Evolutionary conservation across 148 eudicot species (phyloP).

Genomic region (Arbutus unedo): DNA sequence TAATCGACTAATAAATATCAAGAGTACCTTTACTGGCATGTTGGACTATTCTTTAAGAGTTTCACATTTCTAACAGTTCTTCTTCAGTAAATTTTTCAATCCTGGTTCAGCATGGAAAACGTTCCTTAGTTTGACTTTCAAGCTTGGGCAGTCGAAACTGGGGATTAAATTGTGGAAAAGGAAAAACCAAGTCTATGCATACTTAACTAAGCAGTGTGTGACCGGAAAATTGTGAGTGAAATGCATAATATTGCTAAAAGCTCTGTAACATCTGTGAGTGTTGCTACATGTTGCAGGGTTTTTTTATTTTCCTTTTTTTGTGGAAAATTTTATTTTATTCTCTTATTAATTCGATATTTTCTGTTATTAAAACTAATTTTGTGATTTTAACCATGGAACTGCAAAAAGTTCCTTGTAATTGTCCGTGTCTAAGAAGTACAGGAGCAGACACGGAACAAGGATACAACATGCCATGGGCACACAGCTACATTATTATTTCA

Average conservation of each 20-base stretch:
- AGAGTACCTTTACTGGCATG: not conserved
- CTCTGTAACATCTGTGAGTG: not conserved
- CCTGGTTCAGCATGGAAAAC: not conserved
- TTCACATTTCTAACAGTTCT: not conserved
- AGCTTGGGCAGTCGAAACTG: not conserved
- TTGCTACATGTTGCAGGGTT: not conserved
- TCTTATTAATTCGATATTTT: not conserved
- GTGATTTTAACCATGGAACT: no score
- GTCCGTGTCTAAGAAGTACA: no score
- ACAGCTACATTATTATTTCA: not conserved
- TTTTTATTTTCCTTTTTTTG: not conserved
- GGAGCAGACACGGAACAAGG: no score
- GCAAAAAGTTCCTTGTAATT: not conserved
- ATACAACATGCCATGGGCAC: not conserved
- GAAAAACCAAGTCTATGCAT: not conserved
- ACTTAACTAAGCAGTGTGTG: not conserved
- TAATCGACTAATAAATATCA: not conserved
- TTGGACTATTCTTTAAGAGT: not conserved
- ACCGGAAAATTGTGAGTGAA: not conserved
- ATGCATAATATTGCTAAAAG: not conserved
- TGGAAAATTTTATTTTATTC: not conserved
- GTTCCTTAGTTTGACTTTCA: conserved; percentile 8
- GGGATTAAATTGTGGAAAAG: not conserved
- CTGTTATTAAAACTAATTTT: not conserved
- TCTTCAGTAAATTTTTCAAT: not conserved